Evolutionary conservation across 108 stramenopile genomes (phyloP).

Genomic region (Pseudonitzschia multiseries): DNA sequence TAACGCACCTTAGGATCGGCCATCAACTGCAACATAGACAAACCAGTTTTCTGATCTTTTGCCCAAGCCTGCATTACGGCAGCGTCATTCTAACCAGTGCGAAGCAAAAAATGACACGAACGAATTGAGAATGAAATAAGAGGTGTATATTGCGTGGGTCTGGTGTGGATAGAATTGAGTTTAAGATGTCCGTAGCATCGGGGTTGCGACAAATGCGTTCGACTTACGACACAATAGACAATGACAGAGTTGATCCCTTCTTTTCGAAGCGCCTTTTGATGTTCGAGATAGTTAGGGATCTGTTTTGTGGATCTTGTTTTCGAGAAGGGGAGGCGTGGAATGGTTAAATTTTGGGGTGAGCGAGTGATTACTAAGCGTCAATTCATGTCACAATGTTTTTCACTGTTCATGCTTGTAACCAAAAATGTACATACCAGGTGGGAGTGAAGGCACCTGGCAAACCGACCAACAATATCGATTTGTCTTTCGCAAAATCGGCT

Average conservation of each 20-base stretch:
- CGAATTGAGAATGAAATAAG: background rate
- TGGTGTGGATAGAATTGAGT: background rate
- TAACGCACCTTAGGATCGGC: conserved; percentile 50
- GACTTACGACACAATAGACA: conserved; percentile 59
- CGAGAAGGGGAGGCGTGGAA: background rate
- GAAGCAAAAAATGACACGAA: background rate
- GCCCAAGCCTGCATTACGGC: conserved; percentile 82
- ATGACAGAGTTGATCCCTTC: conserved; percentile 62
- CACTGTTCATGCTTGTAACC: background rate
- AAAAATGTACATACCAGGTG: background rate
- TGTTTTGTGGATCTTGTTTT: conserved; percentile 63
- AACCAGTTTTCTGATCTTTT: conserved; percentile 56
- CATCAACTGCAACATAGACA: conserved; percentile 60
- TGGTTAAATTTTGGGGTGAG: conserved; percentile 16
- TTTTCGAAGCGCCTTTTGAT: conserved; percentile 64
- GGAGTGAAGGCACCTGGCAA: conserved; percentile 14
- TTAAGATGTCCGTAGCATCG: background rate
- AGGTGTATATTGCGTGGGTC: background rate
- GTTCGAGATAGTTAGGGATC: conserved; percentile 74
- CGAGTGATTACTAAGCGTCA: background rate
- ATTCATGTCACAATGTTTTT: background rate
- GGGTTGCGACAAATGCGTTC: background rate
- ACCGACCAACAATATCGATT: conserved; percentile 59
- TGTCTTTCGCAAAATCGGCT: conserved; percentile 58
- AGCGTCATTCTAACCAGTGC: conserved; percentile 40